Percentiles rank a stretch among this genome's conserved stretches.
phyloP scores from a whole-genome alignment of 140 eudicot genomes.

The Bidens hawaiensis region DNA sequence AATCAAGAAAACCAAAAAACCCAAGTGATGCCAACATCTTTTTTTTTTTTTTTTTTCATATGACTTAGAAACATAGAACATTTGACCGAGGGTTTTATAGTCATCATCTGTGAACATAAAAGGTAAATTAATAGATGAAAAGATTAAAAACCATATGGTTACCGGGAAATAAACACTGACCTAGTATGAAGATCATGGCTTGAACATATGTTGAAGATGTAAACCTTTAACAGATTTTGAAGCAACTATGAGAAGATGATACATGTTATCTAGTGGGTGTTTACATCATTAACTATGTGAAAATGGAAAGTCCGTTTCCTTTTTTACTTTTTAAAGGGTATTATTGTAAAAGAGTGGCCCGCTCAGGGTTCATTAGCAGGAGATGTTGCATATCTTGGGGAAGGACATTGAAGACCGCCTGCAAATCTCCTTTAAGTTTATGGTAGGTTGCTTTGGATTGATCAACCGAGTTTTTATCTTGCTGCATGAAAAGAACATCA shows the following conservation, averaged over 20 bases:
- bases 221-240: constrained; percentile 5
- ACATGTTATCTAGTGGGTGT: constrained; percentile 5
- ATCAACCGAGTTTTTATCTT: constrained; percentile 37
- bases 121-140: not conserved
- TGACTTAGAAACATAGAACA: constrained; percentile 9
- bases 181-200: constrained; percentile 22
- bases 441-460: constrained; percentile 38
- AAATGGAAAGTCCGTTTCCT: not conserved
- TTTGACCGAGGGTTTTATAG: not conserved
- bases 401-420: constrained; percentile 62
- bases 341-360: constrained; percentile 51
- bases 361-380: constrained; percentile 79
- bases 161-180: constrained; percentile 21
- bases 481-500: constrained; percentile 20
- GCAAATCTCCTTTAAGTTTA: constrained; percentile 77
- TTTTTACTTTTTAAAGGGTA: constrained; percentile 9
- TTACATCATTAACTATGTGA: constrained; percentile 32
- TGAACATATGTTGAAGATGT: constrained; percentile 9
- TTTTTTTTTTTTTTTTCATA: not conserved
- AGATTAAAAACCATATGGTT: not conserved
- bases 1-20: constrained; percentile 6
- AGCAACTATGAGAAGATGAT: constrained; percentile 5
- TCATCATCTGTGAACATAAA: constrained; percentile 5
- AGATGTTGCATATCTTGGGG: constrained; percentile 84
- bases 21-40: not conserved